These are phyloP conservation scores for Fistulifera solaris DNA, from an alignment of 108 stramenopile species.

Conservation along the genomic window DNA sequence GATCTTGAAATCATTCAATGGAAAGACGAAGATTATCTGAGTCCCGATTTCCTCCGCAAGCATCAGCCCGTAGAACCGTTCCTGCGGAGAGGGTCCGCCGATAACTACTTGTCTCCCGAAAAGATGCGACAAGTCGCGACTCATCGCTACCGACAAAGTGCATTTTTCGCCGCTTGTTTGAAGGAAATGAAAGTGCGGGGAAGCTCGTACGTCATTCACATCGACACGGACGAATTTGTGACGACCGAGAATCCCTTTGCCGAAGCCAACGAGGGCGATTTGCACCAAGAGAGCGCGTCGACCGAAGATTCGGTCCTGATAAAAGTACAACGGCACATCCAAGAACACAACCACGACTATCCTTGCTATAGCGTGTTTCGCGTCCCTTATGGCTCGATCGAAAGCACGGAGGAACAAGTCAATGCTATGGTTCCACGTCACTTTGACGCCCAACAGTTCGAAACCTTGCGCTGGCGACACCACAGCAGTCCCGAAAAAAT, in stretches of 20 bases:
- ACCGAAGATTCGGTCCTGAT: too few species aligned
- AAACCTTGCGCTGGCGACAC: constrained; percentile 37
- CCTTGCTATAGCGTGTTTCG: constrained; percentile 20
- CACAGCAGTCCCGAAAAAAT: constrained; percentile 26
- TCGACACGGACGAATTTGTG: constrained; percentile 59
- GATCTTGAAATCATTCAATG: constrained; percentile 15
- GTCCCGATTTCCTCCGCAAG: constrained; percentile 15
- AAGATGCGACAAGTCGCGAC: constrained; percentile 3
- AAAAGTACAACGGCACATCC: too few species aligned
- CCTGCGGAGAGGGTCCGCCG: not conserved
- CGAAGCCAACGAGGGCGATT: constrained; percentile 3
- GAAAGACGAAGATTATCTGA: constrained; percentile 30
- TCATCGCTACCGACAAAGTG: constrained; percentile 17
- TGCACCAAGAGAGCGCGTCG: not conserved
- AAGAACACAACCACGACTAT: constrained; percentile 3
- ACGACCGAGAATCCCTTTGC: constrained; percentile 10
- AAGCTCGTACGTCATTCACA: constrained; percentile 40
- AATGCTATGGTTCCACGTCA: constrained; percentile 3
- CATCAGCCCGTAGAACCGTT: constrained; percentile 1
- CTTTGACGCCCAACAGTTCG: constrained; percentile 35
- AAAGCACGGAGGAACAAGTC: constrained; percentile 1
- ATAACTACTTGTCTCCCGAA: not conserved
- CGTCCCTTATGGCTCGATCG: constrained; percentile 19
- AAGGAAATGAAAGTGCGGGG: constrained; percentile 1
- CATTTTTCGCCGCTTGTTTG: constrained; percentile 9